A percentile compares a stretch with the other conserved stretches of the same genome.
phyloP scores from a whole-genome alignment of 257 asterid species.

The Solanum chiquidenum region DNA sequence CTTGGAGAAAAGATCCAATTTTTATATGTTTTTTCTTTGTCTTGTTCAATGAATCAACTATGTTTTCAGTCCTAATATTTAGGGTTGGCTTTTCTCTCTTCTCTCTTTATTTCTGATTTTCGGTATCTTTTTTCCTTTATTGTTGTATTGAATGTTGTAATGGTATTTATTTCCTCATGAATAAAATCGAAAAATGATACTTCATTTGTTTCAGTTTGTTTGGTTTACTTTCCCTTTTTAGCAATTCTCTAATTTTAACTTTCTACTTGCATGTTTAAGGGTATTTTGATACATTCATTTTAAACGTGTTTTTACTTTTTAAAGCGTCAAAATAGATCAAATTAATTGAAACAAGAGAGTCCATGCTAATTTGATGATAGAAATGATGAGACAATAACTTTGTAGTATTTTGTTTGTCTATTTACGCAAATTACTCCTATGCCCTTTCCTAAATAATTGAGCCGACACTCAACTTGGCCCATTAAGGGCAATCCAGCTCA shows the following conservation, averaged over 20 bases:
- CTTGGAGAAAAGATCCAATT: not conserved
- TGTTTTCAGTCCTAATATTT: not conserved
- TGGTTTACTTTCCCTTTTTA: not conserved
- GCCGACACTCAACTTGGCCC: not conserved
- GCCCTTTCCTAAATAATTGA: not conserved
- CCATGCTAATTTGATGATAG: not conserved
- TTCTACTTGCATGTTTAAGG: too few relatives aligned
- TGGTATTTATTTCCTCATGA: conserved; percentile 7
- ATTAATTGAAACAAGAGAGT: not conserved
- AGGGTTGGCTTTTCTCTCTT: not conserved
- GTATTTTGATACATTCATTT: too few relatives aligned
- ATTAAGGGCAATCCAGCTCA: not conserved
- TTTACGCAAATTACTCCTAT: not conserved
- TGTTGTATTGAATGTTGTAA: conserved; percentile 13
- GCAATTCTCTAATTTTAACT: not conserved
- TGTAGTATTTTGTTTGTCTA: not conserved
- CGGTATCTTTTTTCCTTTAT: not conserved
- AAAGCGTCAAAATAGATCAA: too few relatives aligned
- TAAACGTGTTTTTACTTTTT: too few relatives aligned
- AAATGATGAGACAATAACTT: not conserved
- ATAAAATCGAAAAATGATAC: conserved; percentile 2
- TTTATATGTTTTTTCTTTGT: not conserved
- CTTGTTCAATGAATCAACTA: not conserved
- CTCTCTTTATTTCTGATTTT: not conserved
- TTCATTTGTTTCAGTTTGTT: not conserved